These are phyloP conservation scores for Chaetomidium leptoderma DNA, from an alignment of 495 filamentous ascomycete genomes.

Conservation along the genomic window DNA sequence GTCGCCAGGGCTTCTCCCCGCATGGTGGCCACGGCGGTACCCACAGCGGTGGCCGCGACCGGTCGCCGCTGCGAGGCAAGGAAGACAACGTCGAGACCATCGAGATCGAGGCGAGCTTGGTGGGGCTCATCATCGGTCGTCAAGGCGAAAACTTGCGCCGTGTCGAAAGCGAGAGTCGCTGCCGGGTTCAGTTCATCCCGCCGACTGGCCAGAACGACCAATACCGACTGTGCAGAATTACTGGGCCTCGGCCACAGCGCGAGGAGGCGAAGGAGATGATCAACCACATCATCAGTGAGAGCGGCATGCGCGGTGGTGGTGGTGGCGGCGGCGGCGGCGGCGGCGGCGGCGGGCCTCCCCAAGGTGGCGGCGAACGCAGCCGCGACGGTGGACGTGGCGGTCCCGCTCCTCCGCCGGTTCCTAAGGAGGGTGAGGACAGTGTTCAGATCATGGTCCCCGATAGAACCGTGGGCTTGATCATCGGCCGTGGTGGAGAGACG, in stretches of 20 bases:
- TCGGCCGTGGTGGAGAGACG: conserved; percentile 78
- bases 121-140: conserved; percentile 79
- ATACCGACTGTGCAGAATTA: conserved; percentile 73
- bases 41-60: conserved; percentile 42
- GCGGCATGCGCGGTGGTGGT: conserved; percentile 56
- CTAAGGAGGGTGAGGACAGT: conserved; percentile 67
- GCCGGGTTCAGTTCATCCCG: conserved; percentile 78
- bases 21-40: conserved; percentile 35
- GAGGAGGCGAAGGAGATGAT: conserved; percentile 69
- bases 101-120: conserved; percentile 68
- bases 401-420: conserved; percentile 42
- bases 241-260: conserved; percentile 60
- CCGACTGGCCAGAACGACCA: conserved; percentile 59
- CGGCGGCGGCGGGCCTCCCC: conserved; percentile 32
- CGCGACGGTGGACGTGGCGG: conserved; percentile 20
- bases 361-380: conserved; percentile 22
- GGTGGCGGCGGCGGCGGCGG: conserved; percentile 23
- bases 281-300: conserved; percentile 76
- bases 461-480: conserved; percentile 78
- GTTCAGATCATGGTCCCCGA: conserved; percentile 88
- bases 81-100: conserved; percentile 67
- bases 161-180: conserved; percentile 68
- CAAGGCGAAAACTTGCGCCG: conserved; percentile 77
- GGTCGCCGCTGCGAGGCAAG: conserved; percentile 51
- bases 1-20: conserved; percentile 50